These are phyloP conservation scores for Mycena galopus DNA, from an alignment of 768 basidiomycete species.

Conservation along the genomic window DNA sequence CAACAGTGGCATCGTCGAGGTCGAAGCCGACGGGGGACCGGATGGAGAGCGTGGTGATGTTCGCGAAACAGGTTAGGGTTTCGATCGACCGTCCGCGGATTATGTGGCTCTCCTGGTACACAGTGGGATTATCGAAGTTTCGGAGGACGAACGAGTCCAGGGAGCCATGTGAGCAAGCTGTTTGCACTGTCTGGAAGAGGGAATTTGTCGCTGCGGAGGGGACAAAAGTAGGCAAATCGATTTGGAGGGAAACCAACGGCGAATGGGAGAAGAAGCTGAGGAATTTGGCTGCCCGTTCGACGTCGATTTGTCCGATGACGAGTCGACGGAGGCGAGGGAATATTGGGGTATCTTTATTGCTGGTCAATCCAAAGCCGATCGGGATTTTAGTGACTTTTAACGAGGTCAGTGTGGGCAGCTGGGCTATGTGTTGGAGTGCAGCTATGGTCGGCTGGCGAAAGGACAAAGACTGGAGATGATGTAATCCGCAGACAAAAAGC, in stretches of 20 bases:
- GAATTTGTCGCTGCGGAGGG: not conserved
- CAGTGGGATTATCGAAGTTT: too few species aligned
- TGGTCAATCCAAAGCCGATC: not conserved
- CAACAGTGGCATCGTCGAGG: not conserved
- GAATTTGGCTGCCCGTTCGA: not conserved
- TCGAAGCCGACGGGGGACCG: not conserved
- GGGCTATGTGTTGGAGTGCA: not conserved
- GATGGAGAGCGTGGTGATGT: not conserved
- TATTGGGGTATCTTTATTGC: not conserved
- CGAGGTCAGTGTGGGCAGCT: not conserved
- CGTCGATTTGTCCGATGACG: not conserved
- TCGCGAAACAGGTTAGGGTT: not conserved
- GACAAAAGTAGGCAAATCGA: not conserved
- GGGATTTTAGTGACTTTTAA: not conserved
- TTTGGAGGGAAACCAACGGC: not conserved
- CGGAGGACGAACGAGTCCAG: not conserved
- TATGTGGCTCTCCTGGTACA: not conserved
- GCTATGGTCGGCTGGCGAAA: not conserved
- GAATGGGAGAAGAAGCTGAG: not conserved
- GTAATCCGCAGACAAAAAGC: not conserved
- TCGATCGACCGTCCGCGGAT: not conserved
- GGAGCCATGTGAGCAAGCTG: not conserved
- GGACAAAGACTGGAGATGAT: not conserved
- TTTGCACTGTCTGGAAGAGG: not conserved
- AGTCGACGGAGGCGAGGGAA: not conserved